These are phyloP conservation scores for Barbarea vulgaris DNA, from an alignment of 345 rosid species.

Conservation along the genomic window DNA sequence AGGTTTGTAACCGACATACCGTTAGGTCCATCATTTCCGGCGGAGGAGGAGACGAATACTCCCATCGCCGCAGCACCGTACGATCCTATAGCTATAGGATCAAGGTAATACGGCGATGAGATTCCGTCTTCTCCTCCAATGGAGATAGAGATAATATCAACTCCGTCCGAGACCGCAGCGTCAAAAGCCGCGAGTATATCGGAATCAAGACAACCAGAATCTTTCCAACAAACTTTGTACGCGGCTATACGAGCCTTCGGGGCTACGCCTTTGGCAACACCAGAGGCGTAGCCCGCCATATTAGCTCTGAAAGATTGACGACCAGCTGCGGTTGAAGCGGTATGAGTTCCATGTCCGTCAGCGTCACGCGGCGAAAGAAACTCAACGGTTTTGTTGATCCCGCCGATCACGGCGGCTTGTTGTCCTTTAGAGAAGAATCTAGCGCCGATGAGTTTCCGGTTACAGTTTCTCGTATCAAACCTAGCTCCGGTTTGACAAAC, in stretches of 20 bases:
- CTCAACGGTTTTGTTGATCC: constrained; percentile 64
- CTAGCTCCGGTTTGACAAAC: constrained; percentile 52
- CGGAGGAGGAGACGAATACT: constrained; percentile 37
- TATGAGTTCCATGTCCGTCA: constrained; percentile 78
- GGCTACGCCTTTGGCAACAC: constrained; percentile 82
- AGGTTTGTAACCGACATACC: constrained; percentile 71
- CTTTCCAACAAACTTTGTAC: constrained; percentile 81
- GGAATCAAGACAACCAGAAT: constrained; percentile 71
- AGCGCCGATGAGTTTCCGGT: constrained; percentile 66
- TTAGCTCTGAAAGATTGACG: constrained; percentile 59
- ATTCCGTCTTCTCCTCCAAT: constrained; percentile 75
- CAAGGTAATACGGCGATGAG: constrained; percentile 69
- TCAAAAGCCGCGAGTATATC: constrained; percentile 55
- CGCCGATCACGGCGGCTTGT: constrained; percentile 57
- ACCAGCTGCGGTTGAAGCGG: constrained; percentile 71
- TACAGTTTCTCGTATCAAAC: constrained; percentile 51
- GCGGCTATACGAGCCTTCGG: constrained; percentile 69
- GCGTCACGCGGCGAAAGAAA: constrained; percentile 78
- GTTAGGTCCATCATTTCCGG: constrained; percentile 79
- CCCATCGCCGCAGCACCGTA: constrained; percentile 38
- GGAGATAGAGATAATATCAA: constrained; percentile 73
- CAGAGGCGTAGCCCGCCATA: constrained; percentile 69
- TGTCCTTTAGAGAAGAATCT: constrained; percentile 68
- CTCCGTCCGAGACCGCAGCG: constrained; percentile 53
- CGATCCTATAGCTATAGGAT: constrained; percentile 77